Evolutionary conservation across 352 stramenopile genomes (phyloP).

Genomic region (Pythium vanterpoolii): DNA sequence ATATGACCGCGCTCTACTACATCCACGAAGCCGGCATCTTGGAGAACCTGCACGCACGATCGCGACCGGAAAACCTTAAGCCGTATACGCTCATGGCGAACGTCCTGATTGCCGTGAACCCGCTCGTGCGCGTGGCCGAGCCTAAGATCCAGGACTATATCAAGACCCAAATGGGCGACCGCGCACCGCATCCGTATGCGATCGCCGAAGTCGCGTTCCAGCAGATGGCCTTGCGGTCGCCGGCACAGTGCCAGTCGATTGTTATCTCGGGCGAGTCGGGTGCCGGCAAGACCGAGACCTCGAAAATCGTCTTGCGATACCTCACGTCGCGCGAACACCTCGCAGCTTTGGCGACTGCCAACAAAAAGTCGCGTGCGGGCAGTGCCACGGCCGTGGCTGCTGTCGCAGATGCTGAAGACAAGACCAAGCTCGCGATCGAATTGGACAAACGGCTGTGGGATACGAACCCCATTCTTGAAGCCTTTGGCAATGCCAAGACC

Average conservation of each 20-base stretch:
- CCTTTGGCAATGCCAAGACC: constrained; percentile 96
- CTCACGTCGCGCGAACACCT: constrained; percentile 81
- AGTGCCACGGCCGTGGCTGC: constrained; percentile 8
- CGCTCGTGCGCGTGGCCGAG: constrained; percentile 81
- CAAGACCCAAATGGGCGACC: constrained; percentile 85
- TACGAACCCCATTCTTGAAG: constrained; percentile 91
- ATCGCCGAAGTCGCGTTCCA: constrained; percentile 90
- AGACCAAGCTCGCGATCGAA: constrained; percentile 64
- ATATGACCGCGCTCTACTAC: constrained; percentile 95
- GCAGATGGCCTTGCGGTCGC: constrained; percentile 89
- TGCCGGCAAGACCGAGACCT: constrained; percentile 88
- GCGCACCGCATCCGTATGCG: constrained; percentile 83
- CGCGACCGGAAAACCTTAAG: constrained; percentile 76
- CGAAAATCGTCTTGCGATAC: constrained; percentile 89
- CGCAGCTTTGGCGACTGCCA: constrained; percentile 33
- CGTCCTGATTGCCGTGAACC: constrained; percentile 91
- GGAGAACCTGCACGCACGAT: constrained; percentile 92
- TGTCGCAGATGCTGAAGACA: constrained; percentile 31
- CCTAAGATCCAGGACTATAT: constrained; percentile 87
- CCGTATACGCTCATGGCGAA: constrained; percentile 94
- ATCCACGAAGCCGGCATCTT: constrained; percentile 94
- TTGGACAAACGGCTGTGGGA: constrained; percentile 86
- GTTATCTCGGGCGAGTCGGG: constrained; percentile 86
- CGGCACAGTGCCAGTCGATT: constrained; percentile 80
- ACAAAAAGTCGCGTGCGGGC: constrained; percentile 13